Percentiles rank a stretch among this genome's conserved stretches.
phyloP scores from a whole-genome alignment of 1,139 yeast species.

The Diutina mesorugosa region DNA sequence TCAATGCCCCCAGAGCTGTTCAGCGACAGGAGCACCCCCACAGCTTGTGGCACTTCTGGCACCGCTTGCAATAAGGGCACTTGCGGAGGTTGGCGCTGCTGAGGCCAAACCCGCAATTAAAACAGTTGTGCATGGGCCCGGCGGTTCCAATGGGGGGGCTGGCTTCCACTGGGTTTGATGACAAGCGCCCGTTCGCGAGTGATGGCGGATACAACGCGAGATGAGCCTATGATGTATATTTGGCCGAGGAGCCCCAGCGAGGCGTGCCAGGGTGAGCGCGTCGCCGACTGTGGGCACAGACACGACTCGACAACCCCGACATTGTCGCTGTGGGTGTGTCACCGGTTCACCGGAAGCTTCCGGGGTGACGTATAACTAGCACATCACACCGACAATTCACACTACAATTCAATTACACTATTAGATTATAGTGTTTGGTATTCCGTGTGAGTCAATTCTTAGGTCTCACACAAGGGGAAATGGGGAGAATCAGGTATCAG shows the following conservation, averaged over 20 bases:
- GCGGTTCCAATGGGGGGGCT: not conserved
- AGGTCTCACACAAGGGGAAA: no score
- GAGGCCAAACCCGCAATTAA: constrained; percentile 1
- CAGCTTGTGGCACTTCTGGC: constrained; percentile 1
- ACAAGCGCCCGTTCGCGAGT: not conserved
- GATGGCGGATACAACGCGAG: not conserved
- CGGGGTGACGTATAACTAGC: no score
- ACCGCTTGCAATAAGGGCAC: constrained; percentile 1
- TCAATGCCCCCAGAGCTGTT: not conserved
- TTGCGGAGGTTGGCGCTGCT: constrained; percentile 1
- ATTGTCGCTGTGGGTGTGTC: not conserved
- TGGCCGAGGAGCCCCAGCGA: not conserved
- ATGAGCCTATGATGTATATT: not conserved
- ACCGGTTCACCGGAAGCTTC: not conserved
- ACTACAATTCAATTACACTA: no score
- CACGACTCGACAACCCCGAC: not conserved
- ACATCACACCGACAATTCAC: no score
- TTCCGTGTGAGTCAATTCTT: no score
- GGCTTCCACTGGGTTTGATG: not conserved
- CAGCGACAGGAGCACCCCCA: not conserved
- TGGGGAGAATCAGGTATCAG: no score
- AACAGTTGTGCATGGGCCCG: not conserved
- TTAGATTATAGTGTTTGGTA: no score
- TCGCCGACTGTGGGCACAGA: not conserved
- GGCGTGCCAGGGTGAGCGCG: not conserved